phyloP scores from a whole-genome alignment of 768 basidiomycete genomes.

The Tremella yokohamensis region DNA sequence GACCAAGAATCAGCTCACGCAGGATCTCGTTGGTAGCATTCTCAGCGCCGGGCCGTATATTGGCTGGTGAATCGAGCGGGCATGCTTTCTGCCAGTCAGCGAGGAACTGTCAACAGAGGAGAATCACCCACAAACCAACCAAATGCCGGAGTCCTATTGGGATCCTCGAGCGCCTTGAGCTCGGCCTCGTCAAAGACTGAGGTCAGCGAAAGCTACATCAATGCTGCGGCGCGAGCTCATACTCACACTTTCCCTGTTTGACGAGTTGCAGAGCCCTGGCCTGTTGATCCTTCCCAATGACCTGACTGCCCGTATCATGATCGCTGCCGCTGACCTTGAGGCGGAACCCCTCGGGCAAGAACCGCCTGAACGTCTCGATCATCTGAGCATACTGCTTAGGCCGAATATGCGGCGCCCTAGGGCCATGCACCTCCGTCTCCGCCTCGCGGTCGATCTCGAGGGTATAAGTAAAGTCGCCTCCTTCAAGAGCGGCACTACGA shows the following conservation, averaged over 20 bases:
- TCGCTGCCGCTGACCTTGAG: slow-evolving; percentile 46
- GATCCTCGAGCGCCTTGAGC: slow-evolving; percentile 39
- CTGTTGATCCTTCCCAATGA: slow-evolving; percentile 48
- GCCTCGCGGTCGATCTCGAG: slow-evolving; percentile 25
- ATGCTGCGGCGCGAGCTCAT: neutral
- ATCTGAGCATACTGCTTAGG: slow-evolving; percentile 33
- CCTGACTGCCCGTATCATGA: slow-evolving; percentile 47
- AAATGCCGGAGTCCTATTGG: slow-evolving; percentile 38
- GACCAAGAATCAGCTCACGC: slow-evolving; percentile 21
- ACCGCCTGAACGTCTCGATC: slow-evolving; percentile 38
- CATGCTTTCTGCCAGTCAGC: slow-evolving; percentile 44
- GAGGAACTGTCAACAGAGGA: neutral
- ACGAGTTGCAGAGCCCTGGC: slow-evolving; percentile 45
- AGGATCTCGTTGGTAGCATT: slow-evolving; percentile 35
- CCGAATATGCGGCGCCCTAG: slow-evolving; percentile 25
- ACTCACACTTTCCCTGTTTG: slow-evolving; percentile 44
- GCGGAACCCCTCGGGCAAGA: slow-evolving; percentile 40
- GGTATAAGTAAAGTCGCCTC: slow-evolving; percentile 36
- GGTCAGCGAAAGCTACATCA: neutral
- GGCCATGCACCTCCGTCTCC: slow-evolving; percentile 24
- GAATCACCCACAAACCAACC: slow-evolving; percentile 48
- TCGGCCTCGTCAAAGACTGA: slow-evolving; percentile 45
- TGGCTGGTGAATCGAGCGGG: slow-evolving; percentile 44
- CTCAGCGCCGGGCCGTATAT: slow-evolving; percentile 40
- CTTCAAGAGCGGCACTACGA: slow-evolving; percentile 30